These are phyloP conservation scores for Coleophoma crateriformis DNA, from an alignment of 2,329 filamentous ascomycete species.

Conservation along the genomic window DNA sequence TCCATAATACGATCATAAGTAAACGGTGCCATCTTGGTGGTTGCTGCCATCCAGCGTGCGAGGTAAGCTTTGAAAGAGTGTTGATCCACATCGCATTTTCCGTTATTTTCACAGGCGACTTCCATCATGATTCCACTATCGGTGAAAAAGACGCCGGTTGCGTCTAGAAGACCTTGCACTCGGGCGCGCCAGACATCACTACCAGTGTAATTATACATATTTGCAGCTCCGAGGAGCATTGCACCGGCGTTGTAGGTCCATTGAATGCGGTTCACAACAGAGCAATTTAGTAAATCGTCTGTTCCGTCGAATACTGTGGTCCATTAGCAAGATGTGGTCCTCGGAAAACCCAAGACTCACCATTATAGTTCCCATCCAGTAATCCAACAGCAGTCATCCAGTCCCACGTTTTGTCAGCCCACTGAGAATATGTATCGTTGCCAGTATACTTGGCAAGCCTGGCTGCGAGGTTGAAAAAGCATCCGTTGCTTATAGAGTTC, in stretches of 20 bases:
- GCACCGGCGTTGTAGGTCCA: conserved; percentile 67
- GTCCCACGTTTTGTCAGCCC: conserved; percentile 69
- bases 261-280: conserved; percentile 51
- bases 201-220: conserved; percentile 60
- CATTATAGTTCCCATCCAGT: conserved; percentile 51
- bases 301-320: conserved; percentile 52
- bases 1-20: conserved; percentile 48
- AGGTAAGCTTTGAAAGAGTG: conserved; percentile 61
- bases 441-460: conserved; percentile 72
- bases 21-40: conserved; percentile 59
- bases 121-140: conserved; percentile 58
- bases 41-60: conserved; percentile 54
- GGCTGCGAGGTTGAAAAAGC: conserved; percentile 58
- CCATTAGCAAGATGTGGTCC: too few species aligned
- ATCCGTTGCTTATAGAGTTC: conserved; percentile 57
- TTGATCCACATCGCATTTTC: conserved; percentile 57
- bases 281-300: conserved; percentile 51
- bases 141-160: conserved; percentile 49
- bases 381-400: conserved; percentile 57
- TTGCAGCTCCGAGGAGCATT: conserved; percentile 60
- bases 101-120: conserved; percentile 56
- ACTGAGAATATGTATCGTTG: conserved; percentile 71
- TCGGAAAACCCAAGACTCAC: too few species aligned
- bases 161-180: conserved; percentile 50
- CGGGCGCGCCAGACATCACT: conserved; percentile 50